Base-by-base conservation (phyloP, 257 asterid species). In the Marsdenia floribunda region DNA sequence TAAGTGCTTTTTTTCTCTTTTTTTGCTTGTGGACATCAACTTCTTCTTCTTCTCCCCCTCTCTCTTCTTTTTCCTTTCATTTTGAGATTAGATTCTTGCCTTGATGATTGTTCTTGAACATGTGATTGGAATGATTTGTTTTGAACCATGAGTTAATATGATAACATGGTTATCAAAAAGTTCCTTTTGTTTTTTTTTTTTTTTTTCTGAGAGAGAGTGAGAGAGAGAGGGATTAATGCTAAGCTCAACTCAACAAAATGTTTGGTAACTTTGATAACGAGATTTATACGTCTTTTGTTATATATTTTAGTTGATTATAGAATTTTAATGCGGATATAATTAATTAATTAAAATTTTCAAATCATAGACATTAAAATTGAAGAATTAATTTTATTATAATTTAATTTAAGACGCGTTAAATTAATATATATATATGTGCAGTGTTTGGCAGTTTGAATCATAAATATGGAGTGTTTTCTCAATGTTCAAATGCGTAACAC, bases 81-180 rank as follows among this genome's bases (percentile, higher is more conserved):
- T 55, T 37, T 58, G 4, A 65, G 46, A 64, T 72, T 63, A 66
- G 81, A 78, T 66, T 78, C 82, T 78, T 78, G 82, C 75, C 63
- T 66, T 73, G n/a, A 24, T 49, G 35, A 64, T 37, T 72, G 69
- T 40, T 38, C 74, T 47, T 26, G 15, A 8, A 57, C 81, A 73
- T 73, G 78, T 68, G 75, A 68, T 42, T 60, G 82, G 82, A 73
- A 68, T 78, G 78, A 73, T 67, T 67, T 57, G 60, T 73, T 65
- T 73, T 64, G 61, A 73, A 57, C 76, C 73, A 72, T 19, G 74
- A 78, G 61, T 15, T 37, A 65, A 75, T 29, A 29, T 52, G 29
- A 29, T 46, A 35, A 35, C 73, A 65, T 21, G 72, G 13, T 50
- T 44, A 21, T 21, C 40, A 40, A 21, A 0, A 65, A 26, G 1